A percentile compares a stretch with the other conserved stretches of the same genome.
Conservation (phyloP, 371 early-diverging fungal species). For the Mortierella polycephala region DNA sequence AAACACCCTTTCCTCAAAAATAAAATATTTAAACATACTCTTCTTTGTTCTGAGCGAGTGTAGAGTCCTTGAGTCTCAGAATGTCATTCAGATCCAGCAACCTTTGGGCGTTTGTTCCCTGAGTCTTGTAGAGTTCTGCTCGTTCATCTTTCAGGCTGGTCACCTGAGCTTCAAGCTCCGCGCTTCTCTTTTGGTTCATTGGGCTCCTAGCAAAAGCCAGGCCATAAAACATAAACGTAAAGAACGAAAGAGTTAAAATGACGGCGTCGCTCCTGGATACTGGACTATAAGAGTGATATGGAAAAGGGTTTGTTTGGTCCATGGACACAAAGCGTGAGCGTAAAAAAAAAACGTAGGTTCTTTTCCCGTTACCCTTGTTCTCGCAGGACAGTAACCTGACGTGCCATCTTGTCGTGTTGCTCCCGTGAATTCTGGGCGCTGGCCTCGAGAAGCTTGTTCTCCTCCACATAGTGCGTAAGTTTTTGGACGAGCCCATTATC, state of each 20-base stretch:
- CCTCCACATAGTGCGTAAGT: conserved; percentile 38
- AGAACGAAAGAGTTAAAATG: no score
- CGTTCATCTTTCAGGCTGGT: conserved; percentile 85
- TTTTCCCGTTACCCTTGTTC: conserved; percentile 44
- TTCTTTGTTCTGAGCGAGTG: conserved; percentile 69
- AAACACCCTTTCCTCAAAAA: not conserved
- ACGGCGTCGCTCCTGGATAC: no score
- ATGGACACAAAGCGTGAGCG: no score
- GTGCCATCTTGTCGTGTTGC: conserved; percentile 49
- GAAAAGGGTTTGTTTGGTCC: no score
- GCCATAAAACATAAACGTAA: not conserved
- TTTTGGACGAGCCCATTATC: conserved; percentile 54
- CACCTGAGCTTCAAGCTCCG: conserved; percentile 82
- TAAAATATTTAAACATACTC: conserved; percentile 62
- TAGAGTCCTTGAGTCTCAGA: conserved; percentile 71
- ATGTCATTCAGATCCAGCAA: conserved; percentile 87
- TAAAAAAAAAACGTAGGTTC: not conserved
- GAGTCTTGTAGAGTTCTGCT: conserved; percentile 90
- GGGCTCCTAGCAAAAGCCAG: conserved; percentile 32
- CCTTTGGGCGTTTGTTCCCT: conserved; percentile 91
- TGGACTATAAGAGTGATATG: no score
- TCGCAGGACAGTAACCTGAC: conserved; percentile 37
- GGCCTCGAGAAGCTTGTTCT: conserved; percentile 48
- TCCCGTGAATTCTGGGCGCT: conserved; percentile 32
- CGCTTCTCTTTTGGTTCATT: conserved; percentile 68